phyloP scores from a whole-genome alignment of 768 basidiomycete species.

The Piloderma croceum region DNA sequence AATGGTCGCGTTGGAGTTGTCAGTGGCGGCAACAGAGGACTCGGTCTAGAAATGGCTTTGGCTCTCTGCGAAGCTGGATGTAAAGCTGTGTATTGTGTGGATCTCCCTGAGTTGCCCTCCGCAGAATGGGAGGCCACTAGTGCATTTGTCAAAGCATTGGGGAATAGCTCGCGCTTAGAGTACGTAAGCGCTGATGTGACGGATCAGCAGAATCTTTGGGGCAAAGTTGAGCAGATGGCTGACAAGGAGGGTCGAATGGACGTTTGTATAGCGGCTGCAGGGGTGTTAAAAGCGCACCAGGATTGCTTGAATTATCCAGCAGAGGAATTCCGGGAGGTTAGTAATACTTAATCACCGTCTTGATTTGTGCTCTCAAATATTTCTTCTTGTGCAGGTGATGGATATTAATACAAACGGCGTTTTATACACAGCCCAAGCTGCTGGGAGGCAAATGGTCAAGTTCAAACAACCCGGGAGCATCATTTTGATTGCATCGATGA shows the following conservation, averaged over 20 bases:
- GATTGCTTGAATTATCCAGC: slow-evolving; percentile 65
- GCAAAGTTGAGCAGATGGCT: slow-evolving; percentile 50
- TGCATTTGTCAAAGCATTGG: slow-evolving; percentile 34
- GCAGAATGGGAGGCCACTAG: slow-evolving; percentile 58
- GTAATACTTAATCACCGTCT: slow-evolving; percentile 4
- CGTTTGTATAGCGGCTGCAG: slow-evolving; percentile 73
- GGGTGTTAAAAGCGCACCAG: slow-evolving; percentile 53
- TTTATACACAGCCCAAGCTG: slow-evolving; percentile 57
- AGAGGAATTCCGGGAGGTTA: slow-evolving; percentile 57
- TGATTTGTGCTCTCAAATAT: no score
- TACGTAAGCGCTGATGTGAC: slow-evolving; percentile 64
- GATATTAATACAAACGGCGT: slow-evolving; percentile 62
- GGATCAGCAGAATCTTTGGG: slow-evolving; percentile 58
- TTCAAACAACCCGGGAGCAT: slow-evolving; percentile 47
- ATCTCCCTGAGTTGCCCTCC: slow-evolving; percentile 51
- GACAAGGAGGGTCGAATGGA: slow-evolving; percentile 68
- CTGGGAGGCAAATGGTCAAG: slow-evolving; percentile 51
- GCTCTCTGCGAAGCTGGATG: slow-evolving; percentile 70
- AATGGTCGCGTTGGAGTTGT: slow-evolving; percentile 55
- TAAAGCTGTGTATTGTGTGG: slow-evolving; percentile 62
- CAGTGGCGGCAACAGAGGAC: slow-evolving; percentile 60
- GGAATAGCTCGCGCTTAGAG: slow-evolving; percentile 42
- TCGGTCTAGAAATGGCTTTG: slow-evolving; percentile 82
- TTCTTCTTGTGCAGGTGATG: slow-evolving; percentile 43
- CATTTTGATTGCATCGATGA: slow-evolving; percentile 56